Evolutionary conservation across 2,329 filamentous ascomycete genomes (phyloP).

Genomic region (Ophiosphaerella herpotricha): DNA sequence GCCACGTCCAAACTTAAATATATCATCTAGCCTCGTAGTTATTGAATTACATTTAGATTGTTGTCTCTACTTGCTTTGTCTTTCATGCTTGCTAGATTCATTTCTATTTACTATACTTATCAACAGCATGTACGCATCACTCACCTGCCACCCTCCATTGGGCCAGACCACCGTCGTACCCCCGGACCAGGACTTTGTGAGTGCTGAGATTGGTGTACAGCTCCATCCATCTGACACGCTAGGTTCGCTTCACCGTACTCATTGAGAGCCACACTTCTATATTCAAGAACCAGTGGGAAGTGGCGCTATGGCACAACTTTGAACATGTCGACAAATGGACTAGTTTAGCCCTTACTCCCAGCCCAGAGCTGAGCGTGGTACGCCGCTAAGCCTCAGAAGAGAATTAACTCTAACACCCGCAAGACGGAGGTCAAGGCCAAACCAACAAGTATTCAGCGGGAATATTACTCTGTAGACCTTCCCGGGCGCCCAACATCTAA

Average conservation of each 20-base stretch:
- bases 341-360: conserved; percentile 60
- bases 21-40: too few relatives aligned
- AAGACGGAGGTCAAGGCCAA: conserved; percentile 30
- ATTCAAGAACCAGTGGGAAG: conserved; percentile 67
- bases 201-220: conserved; percentile 7
- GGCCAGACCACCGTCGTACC: conserved; percentile 71
- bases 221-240: background rate
- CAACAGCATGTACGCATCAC: conserved; percentile 54
- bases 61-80: background rate
- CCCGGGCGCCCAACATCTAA: conserved; percentile 50
- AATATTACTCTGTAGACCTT: conserved; percentile 62
- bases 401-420: background rate
- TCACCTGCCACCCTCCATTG: conserved; percentile 71
- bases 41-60: background rate
- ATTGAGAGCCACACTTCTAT: conserved; percentile 64
- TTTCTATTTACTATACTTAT: background rate
- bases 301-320: conserved; percentile 75
- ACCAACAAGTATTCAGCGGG: conserved; percentile 27
- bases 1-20: too few relatives aligned
- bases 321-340: conserved; percentile 61
- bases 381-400: background rate
- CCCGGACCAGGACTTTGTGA: conserved; percentile 45
- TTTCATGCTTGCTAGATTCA: background rate
- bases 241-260: conserved; percentile 68
- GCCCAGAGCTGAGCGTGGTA: conserved; percentile 33